Evolutionary conservation across 2,329 filamentous ascomycete species (phyloP).

Genomic region (Sphaerulina musiva): DNA sequence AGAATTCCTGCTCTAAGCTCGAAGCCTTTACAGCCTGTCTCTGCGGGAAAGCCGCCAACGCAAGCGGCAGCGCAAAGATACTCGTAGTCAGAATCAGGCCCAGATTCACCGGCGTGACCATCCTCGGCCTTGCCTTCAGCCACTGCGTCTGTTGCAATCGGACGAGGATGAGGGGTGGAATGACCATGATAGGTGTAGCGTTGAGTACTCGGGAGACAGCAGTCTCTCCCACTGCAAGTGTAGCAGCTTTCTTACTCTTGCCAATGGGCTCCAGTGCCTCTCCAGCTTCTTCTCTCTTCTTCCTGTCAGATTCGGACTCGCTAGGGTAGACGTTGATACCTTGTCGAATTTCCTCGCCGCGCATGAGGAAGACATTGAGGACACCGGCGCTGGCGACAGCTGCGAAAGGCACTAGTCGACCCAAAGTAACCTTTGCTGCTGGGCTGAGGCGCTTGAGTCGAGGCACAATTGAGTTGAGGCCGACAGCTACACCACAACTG

Average conservation of each 20-base stretch:
- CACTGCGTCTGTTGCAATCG: slow-evolving; percentile 76
- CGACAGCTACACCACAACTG: slow-evolving; percentile 87
- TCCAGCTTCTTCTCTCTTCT: slow-evolving; percentile 40
- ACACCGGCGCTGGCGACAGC: slow-evolving; percentile 87
- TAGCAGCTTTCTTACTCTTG: slow-evolving; percentile 80
- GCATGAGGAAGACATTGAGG: slow-evolving; percentile 96
- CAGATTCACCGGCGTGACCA: slow-evolving; percentile 78
- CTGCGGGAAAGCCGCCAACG: slow-evolving; percentile 87
- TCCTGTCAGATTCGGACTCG: slow-evolving; percentile 62
- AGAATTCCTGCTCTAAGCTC: slow-evolving; percentile 79
- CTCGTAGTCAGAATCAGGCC: slow-evolving; percentile 80
- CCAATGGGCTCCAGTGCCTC: slow-evolving; percentile 55
- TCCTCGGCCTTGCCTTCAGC: slow-evolving; percentile 67
- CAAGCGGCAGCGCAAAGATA: slow-evolving; percentile 80
- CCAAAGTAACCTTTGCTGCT: slow-evolving; percentile 66
- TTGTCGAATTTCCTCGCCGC: slow-evolving; percentile 84
- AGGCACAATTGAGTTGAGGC: slow-evolving; percentile 83
- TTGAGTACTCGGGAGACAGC: slow-evolving; percentile 87
- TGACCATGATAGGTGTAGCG: slow-evolving; percentile 92
- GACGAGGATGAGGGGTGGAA: slow-evolving; percentile 81
- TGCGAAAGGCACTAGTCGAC: slow-evolving; percentile 89
- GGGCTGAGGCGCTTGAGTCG: slow-evolving; percentile 71
- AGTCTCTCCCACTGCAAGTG: slow-evolving; percentile 85
- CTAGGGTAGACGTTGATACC: slow-evolving; percentile 92
- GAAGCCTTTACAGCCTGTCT: slow-evolving; percentile 72